Evolutionary conservation across 169 alveolate genomes (phyloP), one percentile per base, ranked within the genome.

Genomic region (Babesia ovata): DNA sequence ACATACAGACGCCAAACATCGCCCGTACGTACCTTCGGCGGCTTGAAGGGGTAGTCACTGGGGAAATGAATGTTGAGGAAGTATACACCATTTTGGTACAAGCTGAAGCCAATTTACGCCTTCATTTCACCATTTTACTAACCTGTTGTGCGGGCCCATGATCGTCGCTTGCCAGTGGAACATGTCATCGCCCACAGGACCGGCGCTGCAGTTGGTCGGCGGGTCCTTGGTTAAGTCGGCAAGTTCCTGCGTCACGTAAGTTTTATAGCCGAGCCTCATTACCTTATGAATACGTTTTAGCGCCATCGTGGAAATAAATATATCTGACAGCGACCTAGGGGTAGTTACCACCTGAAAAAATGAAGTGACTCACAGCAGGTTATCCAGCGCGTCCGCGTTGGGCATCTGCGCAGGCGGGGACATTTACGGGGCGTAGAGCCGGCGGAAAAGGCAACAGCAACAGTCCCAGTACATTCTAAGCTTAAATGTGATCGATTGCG

Each of bases 121-220:
- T 26, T 24, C 19, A 60, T 45, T 24, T 54, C 45, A 19, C 58
- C 53, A 16, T 54, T 26, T 16, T 21, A 63, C 83, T 44, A 44
- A 92, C 95, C 97, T 94, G 85, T 96, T 99, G 29, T 95, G 97
- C 3, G 99, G 99, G 46, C 99, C 99, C 98, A 96, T 95, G 74
- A 98, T 97, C n/a, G 99, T 96, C 22, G 99, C 99, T 84, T 98
- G 98, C 99, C 99, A 98, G 85, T 96, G 96, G 91, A 96, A 97
- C 92, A 95, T 90, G 84, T 98, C 99, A 70, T 97, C 99, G 36
- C 97, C 98, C 28, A 95, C 96, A 19, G 98, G 98, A 12, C 99
- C 99, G 42, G 99, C 99, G 49, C 98, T 94, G 91, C 99, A 98
- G 92, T 95, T 96, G 17, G 99, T 95, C 29, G 99, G 99, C 56